phyloP scores from a whole-genome alignment of 2,329 filamentous ascomycete species.

The Colletotrichum zoysiae region DNA sequence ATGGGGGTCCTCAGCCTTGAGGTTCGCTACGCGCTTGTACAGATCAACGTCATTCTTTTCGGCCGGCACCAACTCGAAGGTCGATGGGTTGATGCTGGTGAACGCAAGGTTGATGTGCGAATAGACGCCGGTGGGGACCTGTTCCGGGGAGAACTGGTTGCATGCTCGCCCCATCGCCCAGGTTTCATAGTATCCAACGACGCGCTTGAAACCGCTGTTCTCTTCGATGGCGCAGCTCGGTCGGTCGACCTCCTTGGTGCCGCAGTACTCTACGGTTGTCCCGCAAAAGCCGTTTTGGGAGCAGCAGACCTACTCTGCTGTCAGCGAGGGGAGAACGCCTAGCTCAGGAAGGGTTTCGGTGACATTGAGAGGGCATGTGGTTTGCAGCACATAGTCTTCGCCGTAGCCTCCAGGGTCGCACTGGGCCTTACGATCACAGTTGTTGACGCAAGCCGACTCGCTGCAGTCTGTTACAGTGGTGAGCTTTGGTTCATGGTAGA shows the following conservation, averaged over 20 bases:
- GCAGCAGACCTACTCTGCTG: neutral
- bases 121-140: conserved; percentile 46
- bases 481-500: neutral
- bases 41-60: conserved; percentile 40
- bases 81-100: conserved; percentile 50
- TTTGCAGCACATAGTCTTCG: conserved; percentile 1
- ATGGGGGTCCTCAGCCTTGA: conserved; percentile 47
- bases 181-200: conserved; percentile 51
- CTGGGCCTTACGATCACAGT: neutral
- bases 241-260: neutral
- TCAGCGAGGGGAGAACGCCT: conserved; percentile 33
- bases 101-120: conserved; percentile 54
- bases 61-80: conserved; percentile 44
- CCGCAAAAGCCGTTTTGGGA: neutral
- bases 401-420: conserved; percentile 1
- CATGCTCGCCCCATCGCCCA: conserved; percentile 18
- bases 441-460: neutral
- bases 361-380: conserved; percentile 52
- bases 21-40: conserved; percentile 48
- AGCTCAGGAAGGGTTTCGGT: conserved; percentile 42
- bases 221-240: neutral
- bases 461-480: neutral
- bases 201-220: conserved; percentile 21
- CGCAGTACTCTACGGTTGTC: neutral
- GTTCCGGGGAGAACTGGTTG: conserved; percentile 42